Evolutionary conservation across 495 filamentous ascomycete species (phyloP).

Genomic region (Xylaria intraflava): DNA sequence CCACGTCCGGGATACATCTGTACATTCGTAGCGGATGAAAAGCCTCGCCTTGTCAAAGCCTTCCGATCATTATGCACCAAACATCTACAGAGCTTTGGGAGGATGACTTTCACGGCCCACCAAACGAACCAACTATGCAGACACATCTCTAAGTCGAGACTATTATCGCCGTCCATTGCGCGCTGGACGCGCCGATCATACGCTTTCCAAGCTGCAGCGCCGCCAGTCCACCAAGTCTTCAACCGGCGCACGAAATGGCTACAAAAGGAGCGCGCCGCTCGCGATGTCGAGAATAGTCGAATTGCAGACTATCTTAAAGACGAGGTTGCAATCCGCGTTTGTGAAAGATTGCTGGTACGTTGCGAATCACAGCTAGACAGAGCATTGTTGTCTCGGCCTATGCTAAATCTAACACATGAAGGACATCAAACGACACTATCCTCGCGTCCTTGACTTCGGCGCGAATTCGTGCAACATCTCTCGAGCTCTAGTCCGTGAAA

Average conservation of each 20-base stretch:
- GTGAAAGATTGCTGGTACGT: slow-evolving; percentile 74
- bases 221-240: slow-evolving; percentile 82
- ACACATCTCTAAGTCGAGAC: not conserved
- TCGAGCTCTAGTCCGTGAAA: slow-evolving; percentile 61
- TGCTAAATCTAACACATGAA: slow-evolving; percentile 25
- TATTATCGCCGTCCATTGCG: not conserved
- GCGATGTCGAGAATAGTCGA: slow-evolving; percentile 61
- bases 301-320: slow-evolving; percentile 87
- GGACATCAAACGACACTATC: slow-evolving; percentile 87
- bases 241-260: slow-evolving; percentile 77
- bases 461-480: slow-evolving; percentile 96
- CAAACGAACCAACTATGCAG: slow-evolving; percentile 11
- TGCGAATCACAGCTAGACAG: not conserved
- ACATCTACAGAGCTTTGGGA: slow-evolving; percentile 6
- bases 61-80: slow-evolving; percentile 8
- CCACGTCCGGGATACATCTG: not conserved
- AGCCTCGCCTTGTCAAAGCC: not conserved
- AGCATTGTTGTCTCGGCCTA: not conserved
- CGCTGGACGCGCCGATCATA: slow-evolving; percentile 47
- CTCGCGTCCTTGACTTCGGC: slow-evolving; percentile 83
- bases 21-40: not conserved
- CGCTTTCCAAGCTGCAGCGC: slow-evolving; percentile 68
- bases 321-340: slow-evolving; percentile 79
- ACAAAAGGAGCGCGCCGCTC: slow-evolving; percentile 81
- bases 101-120: slow-evolving; percentile 21